These are phyloP conservation scores for Microsporum ferrugineum DNA, from an alignment of 2,329 filamentous ascomycete species.

Conservation along the genomic window DNA sequence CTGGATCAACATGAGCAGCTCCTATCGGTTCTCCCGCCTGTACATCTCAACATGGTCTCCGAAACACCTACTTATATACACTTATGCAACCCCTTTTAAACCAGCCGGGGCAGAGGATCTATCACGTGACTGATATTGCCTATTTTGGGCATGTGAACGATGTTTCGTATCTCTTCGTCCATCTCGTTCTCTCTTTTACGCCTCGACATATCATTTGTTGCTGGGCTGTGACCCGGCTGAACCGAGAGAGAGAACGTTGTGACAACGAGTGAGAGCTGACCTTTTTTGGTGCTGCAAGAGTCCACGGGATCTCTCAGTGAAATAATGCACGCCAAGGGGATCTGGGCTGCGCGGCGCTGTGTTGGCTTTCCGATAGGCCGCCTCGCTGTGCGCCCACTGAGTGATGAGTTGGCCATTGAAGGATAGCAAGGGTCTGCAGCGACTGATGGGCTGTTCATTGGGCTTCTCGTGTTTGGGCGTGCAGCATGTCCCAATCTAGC, in stretches of 20 bases:
- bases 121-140: background rate
- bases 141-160: background rate
- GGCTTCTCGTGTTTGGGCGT: conserved; percentile 2
- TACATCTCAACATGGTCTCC: background rate
- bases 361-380: conserved; percentile 6
- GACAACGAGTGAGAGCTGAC: background rate
- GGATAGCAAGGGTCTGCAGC: background rate
- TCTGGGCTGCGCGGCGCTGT: background rate
- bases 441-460: background rate
- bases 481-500: background rate
- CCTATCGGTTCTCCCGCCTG: background rate
- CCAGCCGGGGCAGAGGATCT: background rate
- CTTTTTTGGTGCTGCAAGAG: background rate
- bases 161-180: background rate
- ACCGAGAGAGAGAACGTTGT: background rate
- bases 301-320: background rate
- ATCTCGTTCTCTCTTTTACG: background rate
- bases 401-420: conserved; percentile 4
- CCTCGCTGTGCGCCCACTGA: conserved; percentile 7
- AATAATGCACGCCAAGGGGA: background rate
- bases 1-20: background rate
- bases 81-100: background rate
- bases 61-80: background rate
- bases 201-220: background rate
- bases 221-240: background rate